A percentile compares a stretch with the other conserved stretches of the same genome.
phyloP scores from a whole-genome alignment of 2,329 filamentous ascomycete genomes.

The Rhexocercosporidium sp. region DNA sequence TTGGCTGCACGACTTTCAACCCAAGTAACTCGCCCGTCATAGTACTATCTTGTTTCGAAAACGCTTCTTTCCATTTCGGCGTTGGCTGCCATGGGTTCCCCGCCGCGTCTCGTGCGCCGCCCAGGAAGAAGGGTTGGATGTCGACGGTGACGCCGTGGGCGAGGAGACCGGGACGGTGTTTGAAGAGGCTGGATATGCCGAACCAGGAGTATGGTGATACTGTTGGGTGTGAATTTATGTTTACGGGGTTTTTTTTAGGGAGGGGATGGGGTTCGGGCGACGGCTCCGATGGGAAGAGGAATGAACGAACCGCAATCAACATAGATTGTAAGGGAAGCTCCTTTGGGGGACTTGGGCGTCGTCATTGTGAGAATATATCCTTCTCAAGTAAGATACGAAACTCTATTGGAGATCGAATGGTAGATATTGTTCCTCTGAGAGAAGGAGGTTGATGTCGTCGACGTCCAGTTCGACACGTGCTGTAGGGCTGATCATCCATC shows the following conservation, averaged over 20 bases:
- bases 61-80: conserved; percentile 27
- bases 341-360: not conserved
- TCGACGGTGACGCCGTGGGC: conserved; percentile 28
- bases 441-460: not conserved
- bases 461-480: not conserved
- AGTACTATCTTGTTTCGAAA: conserved; percentile 25
- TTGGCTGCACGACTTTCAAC: conserved; percentile 27
- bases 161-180: conserved; percentile 24
- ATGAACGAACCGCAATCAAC: conserved; percentile 28
- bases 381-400: not conserved
- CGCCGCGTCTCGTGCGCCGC: conserved; percentile 25
- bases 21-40: conserved; percentile 26
- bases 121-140: conserved; percentile 33
- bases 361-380: not conserved
- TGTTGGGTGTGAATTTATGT: not conserved
- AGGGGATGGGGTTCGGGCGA: not conserved
- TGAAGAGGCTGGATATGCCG: conserved; percentile 25
- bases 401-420: not conserved
- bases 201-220: conserved; percentile 35
- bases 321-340: conserved; percentile 19
- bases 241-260: not conserved
- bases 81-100: conserved; percentile 29
- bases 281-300: not conserved
- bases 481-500: not conserved
- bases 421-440: not conserved